These are phyloP conservation scores for Trichoderma atroviride DNA, from an alignment of 2,329 filamentous ascomycete genomes.

Conservation along the genomic window DNA sequence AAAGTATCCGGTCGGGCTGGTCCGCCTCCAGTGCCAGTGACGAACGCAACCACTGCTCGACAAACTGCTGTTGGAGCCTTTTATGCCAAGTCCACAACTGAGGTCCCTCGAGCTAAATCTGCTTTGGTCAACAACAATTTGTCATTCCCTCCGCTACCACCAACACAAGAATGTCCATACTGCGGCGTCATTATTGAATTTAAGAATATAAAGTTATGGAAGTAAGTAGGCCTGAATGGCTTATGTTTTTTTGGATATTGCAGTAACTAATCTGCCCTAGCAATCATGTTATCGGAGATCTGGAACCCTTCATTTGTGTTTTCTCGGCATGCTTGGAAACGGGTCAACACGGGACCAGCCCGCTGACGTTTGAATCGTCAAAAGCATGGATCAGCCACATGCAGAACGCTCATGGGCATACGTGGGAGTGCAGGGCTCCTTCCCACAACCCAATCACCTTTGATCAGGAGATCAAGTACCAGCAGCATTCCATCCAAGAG, in stretches of 20 bases:
- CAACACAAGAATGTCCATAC: slow-evolving; percentile 10
- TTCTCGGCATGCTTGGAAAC: slow-evolving; percentile 1
- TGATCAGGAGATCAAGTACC: slow-evolving; percentile 10
- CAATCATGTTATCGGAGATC: slow-evolving; percentile 14
- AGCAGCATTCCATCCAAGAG: slow-evolving; percentile 13
- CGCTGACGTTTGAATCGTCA: not conserved
- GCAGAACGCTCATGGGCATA: slow-evolving; percentile 5
- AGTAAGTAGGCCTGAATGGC: not conserved
- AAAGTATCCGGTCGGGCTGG: not conserved
- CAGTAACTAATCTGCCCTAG: not conserved
- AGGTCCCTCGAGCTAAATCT: slow-evolving; percentile 5
- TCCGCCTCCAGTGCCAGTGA: not conserved
- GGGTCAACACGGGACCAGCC: not conserved
- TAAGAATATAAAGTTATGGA: slow-evolving; percentile 1
- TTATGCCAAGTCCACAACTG: slow-evolving; percentile 3
- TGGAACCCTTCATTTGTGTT: slow-evolving; percentile 4
- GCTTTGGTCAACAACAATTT: slow-evolving; percentile 5
- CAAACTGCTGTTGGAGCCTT: slow-evolving; percentile 1
- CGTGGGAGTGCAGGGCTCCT: slow-evolving; percentile 11
- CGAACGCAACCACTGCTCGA: not conserved
- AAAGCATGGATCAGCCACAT: slow-evolving; percentile 18
- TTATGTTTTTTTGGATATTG: not conserved
- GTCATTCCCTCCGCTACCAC: not conserved
- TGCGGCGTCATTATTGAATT: slow-evolving; percentile 12
- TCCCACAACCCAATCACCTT: not conserved